Evolutionary conservation across 148 eudicot genomes (phyloP).

Genomic region (Cornus controversa): DNA sequence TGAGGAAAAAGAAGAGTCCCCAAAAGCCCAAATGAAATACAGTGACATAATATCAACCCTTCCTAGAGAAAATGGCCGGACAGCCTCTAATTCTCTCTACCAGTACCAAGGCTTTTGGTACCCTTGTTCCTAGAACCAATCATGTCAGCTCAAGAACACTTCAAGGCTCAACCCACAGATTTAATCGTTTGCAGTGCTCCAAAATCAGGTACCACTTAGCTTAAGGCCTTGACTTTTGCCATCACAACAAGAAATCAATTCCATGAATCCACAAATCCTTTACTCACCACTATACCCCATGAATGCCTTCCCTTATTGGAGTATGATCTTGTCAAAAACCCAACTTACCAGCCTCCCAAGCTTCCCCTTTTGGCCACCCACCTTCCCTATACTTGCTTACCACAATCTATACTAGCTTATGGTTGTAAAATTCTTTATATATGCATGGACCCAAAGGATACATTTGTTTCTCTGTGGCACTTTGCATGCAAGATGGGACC

Average conservation of each 20-base stretch:
- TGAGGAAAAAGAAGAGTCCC: no score
- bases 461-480: slow-evolving; percentile 15
- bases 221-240: slow-evolving; percentile 27
- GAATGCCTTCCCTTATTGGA: slow-evolving; percentile 14
- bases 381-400: slow-evolving; percentile 9
- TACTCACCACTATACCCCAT: slow-evolving; percentile 9
- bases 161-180: slow-evolving; percentile 2
- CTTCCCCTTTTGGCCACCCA: slow-evolving; percentile 17
- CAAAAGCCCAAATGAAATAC: no score
- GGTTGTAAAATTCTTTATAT: slow-evolving; percentile 8
- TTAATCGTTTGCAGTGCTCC: slow-evolving; percentile 14
- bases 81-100: no score
- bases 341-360: background rate
- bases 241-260: slow-evolving; percentile 6
- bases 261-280: slow-evolving; percentile 22
- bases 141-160: no score
- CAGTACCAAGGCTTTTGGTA: no score
- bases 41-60: no score
- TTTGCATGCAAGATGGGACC: slow-evolving; percentile 2
- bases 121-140: no score
- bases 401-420: slow-evolving; percentile 1
- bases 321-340: background rate
- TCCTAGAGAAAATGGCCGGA: no score
- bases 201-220: slow-evolving; percentile 30
- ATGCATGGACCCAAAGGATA: slow-evolving; percentile 19